Evolutionary conservation across 2,329 filamentous ascomycete genomes (phyloP).

Genomic region (Penicillium italicum): DNA sequence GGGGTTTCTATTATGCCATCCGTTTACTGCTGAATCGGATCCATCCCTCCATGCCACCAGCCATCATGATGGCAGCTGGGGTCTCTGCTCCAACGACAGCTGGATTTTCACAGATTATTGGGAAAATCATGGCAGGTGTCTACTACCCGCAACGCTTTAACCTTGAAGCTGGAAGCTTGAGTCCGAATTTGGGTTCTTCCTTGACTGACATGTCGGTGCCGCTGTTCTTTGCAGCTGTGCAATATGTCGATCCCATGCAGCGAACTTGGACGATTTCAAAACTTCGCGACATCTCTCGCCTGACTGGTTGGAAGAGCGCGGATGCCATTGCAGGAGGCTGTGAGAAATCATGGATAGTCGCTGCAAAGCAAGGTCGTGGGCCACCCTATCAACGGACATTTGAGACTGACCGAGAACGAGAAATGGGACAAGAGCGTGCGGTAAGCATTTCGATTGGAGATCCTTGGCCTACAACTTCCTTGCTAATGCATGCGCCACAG

Average conservation of each 20-base stretch:
- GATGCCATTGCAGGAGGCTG: constrained; percentile 77
- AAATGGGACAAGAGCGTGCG: neutral
- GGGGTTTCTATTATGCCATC: constrained; percentile 82
- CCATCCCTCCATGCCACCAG: constrained; percentile 86
- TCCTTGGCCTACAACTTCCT: neutral
- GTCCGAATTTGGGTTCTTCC: constrained; percentile 72
- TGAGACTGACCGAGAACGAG: constrained; percentile 11
- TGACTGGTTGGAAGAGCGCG: constrained; percentile 86
- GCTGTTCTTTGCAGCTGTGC: constrained; percentile 80
- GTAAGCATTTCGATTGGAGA: constrained; percentile 14
- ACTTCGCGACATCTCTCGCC: constrained; percentile 68
- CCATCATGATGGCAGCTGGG: constrained; percentile 81
- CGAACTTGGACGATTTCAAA: constrained; percentile 73
- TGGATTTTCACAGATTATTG: constrained; percentile 68
- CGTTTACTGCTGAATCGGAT: constrained; percentile 76
- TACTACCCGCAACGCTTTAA: constrained; percentile 43
- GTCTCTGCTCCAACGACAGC: constrained; percentile 71
- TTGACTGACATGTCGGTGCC: constrained; percentile 79
- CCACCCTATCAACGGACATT: constrained; percentile 61
- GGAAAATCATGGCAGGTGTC: constrained; percentile 73
- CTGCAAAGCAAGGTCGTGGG: constrained; percentile 68
- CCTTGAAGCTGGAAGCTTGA: constrained; percentile 53
- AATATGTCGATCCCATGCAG: constrained; percentile 70
- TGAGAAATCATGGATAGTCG: constrained; percentile 77
- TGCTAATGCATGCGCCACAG: constrained; percentile 24